These are phyloP conservation scores for Coemansia reversa DNA, from an alignment of 192 early-diverging fungal genomes.

Conservation along the genomic window DNA sequence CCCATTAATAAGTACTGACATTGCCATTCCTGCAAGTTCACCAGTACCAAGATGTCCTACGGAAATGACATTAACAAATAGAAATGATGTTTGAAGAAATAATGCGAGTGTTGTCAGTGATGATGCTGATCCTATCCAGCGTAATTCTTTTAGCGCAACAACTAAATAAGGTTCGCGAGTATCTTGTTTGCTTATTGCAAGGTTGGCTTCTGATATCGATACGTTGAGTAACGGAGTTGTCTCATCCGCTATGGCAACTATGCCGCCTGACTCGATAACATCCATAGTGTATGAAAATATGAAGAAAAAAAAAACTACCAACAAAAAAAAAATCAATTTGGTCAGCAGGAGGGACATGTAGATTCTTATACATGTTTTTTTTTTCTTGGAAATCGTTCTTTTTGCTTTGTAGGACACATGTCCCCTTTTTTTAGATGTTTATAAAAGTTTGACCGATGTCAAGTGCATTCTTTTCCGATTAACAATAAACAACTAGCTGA, in stretches of 20 bases:
- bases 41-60: constrained; percentile 55
- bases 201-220: background rate
- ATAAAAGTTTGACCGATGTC: no score
- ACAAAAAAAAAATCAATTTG: no score
- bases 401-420: no score
- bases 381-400: no score
- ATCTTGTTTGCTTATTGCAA: background rate
- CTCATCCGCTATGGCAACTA: background rate
- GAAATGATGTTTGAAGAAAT: constrained; percentile 59
- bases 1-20: constrained; percentile 57
- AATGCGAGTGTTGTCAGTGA: constrained; percentile 56
- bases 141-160: background rate
- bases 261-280: background rate
- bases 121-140: background rate
- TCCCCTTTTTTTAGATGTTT: no score
- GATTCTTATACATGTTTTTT: no score
- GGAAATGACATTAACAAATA: constrained; percentile 57
- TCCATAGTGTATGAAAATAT: background rate
- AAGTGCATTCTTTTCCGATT: no score
- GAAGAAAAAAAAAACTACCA: no score
- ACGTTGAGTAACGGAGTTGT: background rate
- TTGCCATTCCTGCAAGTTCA: constrained; percentile 61
- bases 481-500: no score
- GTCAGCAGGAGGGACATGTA: no score
- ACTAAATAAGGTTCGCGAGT: background rate